A percentile compares a stretch with the other conserved stretches of the same genome.
Evolutionary conservation across 2,329 filamentous ascomycete species (phyloP).

Genomic region (Aspergillus viridinutans): DNA sequence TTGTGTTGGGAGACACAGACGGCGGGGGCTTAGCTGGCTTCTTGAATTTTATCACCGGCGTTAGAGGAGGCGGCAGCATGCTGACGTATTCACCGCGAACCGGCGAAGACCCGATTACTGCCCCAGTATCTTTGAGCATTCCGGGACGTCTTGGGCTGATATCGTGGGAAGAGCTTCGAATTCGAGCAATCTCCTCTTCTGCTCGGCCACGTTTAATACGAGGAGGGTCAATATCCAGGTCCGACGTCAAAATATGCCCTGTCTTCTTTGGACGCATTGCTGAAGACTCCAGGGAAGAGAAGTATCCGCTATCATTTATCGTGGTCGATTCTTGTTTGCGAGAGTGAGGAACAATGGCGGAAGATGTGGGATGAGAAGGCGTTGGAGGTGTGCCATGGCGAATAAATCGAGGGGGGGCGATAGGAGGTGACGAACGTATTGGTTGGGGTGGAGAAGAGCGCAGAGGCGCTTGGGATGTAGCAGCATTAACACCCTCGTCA

Average conservation of each 20-base stretch:
- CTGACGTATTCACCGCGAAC: constrained; percentile 54
- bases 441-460: constrained; percentile 48
- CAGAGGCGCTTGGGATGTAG: constrained; percentile 21
- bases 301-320: constrained; percentile 93
- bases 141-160: constrained; percentile 64
- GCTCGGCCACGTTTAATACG: constrained; percentile 83
- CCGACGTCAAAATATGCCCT: constrained; percentile 66
- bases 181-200: constrained; percentile 90
- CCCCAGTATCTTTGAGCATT: constrained; percentile 29
- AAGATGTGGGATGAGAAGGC: constrained; percentile 57
- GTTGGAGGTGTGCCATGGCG: constrained; percentile 71
- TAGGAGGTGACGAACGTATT: constrained; percentile 88
- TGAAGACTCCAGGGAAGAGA: constrained; percentile 92
- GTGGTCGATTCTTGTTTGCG: constrained; percentile 74
- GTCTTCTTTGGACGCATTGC: constrained; percentile 67
- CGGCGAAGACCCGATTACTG: constrained; percentile 61
- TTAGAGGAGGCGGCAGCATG: constrained; percentile 70
- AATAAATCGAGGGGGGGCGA: constrained; percentile 54
- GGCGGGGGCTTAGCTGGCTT: constrained; percentile 60
- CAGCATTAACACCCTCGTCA: constrained; percentile 38
- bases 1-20: constrained; percentile 89
- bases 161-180: constrained; percentile 87
- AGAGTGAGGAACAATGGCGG: constrained; percentile 60
- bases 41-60: constrained; percentile 79
- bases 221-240: constrained; percentile 68